Conservation (phyloP, 352 stramenopile species). For the Pythium apleroticum region DNA sequence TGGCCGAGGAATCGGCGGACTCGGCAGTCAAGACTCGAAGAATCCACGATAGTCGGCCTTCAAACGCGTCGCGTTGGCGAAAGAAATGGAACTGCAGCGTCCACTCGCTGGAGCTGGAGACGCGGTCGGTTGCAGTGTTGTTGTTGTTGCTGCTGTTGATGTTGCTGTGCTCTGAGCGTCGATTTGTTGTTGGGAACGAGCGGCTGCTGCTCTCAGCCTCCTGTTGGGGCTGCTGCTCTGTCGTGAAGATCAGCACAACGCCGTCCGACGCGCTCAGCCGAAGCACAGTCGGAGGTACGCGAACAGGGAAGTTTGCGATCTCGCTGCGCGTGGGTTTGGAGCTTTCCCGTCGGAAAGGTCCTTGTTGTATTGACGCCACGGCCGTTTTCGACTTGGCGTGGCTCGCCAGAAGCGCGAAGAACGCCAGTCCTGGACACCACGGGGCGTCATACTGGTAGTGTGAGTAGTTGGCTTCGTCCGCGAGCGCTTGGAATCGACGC, state of each 20-base stretch:
- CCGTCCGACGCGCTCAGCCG: neutral
- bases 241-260: conserved; percentile 18
- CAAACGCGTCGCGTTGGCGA: conserved; percentile 1
- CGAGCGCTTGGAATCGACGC: conserved; percentile 37
- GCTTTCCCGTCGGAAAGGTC: neutral
- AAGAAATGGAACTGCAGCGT: conserved; percentile 22
- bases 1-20: neutral
- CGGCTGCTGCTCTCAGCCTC: neutral
- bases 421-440: conserved; percentile 43
- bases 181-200: neutral
- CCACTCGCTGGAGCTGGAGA: conserved; percentile 1
- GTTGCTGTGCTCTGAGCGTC: neutral
- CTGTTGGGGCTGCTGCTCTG: conserved; percentile 13
- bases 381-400: conserved; percentile 14
- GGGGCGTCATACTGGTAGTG: conserved; percentile 34
- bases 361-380: conserved; percentile 18
- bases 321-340: conserved; percentile 5
- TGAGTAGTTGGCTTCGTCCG: conserved; percentile 46
- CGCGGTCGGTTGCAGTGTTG: neutral
- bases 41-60: conserved; percentile 22
- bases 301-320: conserved; percentile 30
- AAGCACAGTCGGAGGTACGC: conserved; percentile 28
- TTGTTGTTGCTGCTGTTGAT: conserved; percentile 6
- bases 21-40: neutral
- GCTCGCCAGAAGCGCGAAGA: conserved; percentile 45